Conservation (phyloP, 2,329 filamentous ascomycete species). For the Aspergillus sp. region DNA sequence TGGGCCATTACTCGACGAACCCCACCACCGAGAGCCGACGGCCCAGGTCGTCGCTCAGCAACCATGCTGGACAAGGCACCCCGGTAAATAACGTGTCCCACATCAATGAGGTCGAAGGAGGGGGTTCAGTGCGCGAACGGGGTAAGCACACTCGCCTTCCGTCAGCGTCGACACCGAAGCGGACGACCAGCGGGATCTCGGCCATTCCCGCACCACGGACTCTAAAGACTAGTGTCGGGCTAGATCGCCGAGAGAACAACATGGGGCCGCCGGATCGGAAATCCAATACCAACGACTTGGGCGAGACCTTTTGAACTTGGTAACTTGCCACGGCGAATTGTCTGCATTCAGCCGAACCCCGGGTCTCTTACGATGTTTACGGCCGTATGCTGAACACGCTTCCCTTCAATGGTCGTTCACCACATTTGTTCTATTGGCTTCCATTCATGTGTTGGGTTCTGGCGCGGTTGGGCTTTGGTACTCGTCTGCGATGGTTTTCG, state of each 20-base stretch:
- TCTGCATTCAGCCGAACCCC: conserved; percentile 1
- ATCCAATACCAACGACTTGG: conserved; percentile 45
- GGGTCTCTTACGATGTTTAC: conserved; percentile 12
- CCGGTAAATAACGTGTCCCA: conserved; percentile 48
- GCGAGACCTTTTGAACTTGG: conserved; percentile 45
- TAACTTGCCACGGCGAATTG: conserved; percentile 1
- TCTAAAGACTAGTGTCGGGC: conserved; percentile 30
- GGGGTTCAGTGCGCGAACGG: conserved; percentile 23
- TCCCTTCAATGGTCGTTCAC: conserved; percentile 3
- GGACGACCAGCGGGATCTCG: conserved; percentile 38
- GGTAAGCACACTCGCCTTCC: conserved; percentile 27
- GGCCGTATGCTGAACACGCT: conserved; percentile 10
- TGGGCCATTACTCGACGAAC: conserved; percentile 46
- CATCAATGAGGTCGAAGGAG: conserved; percentile 44
- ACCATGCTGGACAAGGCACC: conserved; percentile 46
- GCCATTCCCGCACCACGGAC: conserved; percentile 31
- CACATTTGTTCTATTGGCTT: background rate
- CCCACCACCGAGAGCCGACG: conserved; percentile 45
- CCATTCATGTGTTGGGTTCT: conserved; percentile 1
- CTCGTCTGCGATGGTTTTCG: conserved; percentile 1
- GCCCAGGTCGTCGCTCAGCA: conserved; percentile 62
- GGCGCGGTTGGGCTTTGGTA: conserved; percentile 5
- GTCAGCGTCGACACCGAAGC: conserved; percentile 41
- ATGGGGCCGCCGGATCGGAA: conserved; percentile 42
- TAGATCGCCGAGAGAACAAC: conserved; percentile 28